Evolutionary conservation across 345 rosid species (phyloP).

Genomic region (Eucalyptus marginata): DNA sequence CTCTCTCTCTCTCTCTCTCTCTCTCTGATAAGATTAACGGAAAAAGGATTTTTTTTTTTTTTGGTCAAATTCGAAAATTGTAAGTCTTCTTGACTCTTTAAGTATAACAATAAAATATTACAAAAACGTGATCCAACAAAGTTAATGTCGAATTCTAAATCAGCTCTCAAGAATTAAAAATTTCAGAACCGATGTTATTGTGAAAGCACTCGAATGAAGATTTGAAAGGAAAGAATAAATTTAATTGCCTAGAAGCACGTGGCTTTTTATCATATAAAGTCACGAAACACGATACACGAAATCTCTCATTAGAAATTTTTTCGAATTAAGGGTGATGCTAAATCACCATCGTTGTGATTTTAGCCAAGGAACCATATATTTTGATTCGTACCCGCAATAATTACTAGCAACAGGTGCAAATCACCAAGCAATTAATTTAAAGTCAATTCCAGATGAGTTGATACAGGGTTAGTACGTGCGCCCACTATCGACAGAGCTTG

Average conservation of each 20-base stretch:
- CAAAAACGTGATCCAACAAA: neutral
- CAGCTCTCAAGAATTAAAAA: neutral
- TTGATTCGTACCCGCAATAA: neutral
- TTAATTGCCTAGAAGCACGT: neutral
- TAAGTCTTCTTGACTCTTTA: neutral
- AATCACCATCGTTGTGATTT: neutral
- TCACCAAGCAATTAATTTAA: neutral
- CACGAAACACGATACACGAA: neutral
- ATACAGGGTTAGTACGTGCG: neutral
- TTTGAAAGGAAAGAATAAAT: neutral
- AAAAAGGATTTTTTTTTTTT: neutral
- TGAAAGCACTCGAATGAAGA: neutral
- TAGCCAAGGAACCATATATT: neutral
- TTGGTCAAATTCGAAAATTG: neutral
- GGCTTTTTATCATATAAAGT: neutral
- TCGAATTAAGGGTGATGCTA: neutral
- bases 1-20: neutral
- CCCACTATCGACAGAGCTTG: neutral
- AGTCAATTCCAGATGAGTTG: neutral
- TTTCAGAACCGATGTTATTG: neutral
- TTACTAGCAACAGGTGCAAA: neutral
- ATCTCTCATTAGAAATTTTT: neutral
- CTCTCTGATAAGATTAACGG: neutral
- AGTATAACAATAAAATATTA: neutral
- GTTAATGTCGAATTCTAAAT: neutral